Base-by-base conservation (phyloP, 805 yeast species). In the Kuraishia floccosa region DNA sequence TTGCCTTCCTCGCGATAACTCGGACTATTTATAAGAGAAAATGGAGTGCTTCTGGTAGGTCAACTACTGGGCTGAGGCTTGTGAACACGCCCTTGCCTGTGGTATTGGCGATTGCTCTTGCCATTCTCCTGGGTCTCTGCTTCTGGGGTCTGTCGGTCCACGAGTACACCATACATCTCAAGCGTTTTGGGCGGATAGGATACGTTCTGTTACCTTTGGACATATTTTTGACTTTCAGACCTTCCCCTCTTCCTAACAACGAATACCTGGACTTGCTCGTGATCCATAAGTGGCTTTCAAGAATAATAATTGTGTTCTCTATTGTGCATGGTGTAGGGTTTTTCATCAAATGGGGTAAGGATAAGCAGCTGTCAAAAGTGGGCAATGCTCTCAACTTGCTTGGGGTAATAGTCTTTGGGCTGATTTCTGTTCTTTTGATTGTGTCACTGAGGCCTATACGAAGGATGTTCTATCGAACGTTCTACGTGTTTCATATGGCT, bases 251-350 rank as follows among this genome's bases (percentile, higher is more conserved):
- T 32, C 61, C 60, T 4, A 44, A 54, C 32, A 67, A 45, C 43
- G 66, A 50, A 31, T 81, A 81, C 42, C 47, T 76, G 35, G 71
- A 68, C 31, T 52, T 70, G 10, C 43, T 81, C 9, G 59, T 59
- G 13, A 41, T 80, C 6, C 93, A 81, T 46, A 78, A 77, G 42
- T 79, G 89, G 87, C 39, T 77, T 1, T 75, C 86, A 4, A 56
- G 89, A 35, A 24, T 74, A 2, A 64, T 77, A 15, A 45, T 74
- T 1, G 36, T 60, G 0, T 46, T 65, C 20, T 63, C 65, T 0
- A 26, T 63, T 0, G 29, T 64, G 3, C 93, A 81, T 43, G 58
- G 73, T 1, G 28, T 70, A 11, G 76, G 74, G 1, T 81, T 59
- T 43, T 21, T 67, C 4, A 44, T 54, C 7, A 57, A 60, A 35